Evolutionary conservation across 1,284 basidiomycete species (phyloP).

Genomic region (Irpex sp.): DNA sequence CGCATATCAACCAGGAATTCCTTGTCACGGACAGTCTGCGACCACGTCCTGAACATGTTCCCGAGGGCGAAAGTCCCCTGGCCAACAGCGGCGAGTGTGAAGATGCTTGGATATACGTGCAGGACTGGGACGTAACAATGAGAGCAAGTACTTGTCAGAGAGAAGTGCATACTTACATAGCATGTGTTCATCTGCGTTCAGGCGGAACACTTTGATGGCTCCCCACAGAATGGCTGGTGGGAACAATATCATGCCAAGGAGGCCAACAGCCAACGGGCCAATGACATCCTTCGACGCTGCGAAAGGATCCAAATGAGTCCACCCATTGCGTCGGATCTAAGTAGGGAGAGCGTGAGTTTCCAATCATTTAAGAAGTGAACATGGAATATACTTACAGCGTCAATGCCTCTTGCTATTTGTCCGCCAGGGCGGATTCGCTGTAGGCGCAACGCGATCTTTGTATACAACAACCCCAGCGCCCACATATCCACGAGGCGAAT

Average conservation of each 20-base stretch:
- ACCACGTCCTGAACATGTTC: conserved; percentile 51
- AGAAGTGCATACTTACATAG: conserved; percentile 46
- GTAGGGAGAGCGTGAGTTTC: background rate
- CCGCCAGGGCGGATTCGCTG: conserved; percentile 45
- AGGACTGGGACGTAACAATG: conserved; percentile 38
- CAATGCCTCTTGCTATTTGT: conserved; percentile 49
- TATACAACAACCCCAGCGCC: conserved; percentile 72
- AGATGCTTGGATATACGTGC: conserved; percentile 69
- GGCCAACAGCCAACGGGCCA: conserved; percentile 45
- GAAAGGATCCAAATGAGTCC: conserved; percentile 61
- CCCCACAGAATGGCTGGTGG: conserved; percentile 48
- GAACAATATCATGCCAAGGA: conserved; percentile 57
- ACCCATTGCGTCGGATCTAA: conserved; percentile 64
- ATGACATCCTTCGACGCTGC: conserved; percentile 67
- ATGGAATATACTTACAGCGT: conserved; percentile 40
- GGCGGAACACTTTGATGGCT: conserved; percentile 37
- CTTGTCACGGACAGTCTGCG: conserved; percentile 70
- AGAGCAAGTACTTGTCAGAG: conserved; percentile 2
- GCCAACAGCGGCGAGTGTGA: conserved; percentile 46
- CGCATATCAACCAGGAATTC: conserved; percentile 82
- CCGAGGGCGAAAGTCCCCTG: conserved; percentile 37
- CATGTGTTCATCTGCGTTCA: conserved; percentile 42
- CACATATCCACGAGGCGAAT: conserved; percentile 79
- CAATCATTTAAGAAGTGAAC: conserved; percentile 1
- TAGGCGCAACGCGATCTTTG: conserved; percentile 59